Evolutionary conservation across 305 asterid genomes (phyloP).

Genomic region (Fraxinus nigra): DNA sequence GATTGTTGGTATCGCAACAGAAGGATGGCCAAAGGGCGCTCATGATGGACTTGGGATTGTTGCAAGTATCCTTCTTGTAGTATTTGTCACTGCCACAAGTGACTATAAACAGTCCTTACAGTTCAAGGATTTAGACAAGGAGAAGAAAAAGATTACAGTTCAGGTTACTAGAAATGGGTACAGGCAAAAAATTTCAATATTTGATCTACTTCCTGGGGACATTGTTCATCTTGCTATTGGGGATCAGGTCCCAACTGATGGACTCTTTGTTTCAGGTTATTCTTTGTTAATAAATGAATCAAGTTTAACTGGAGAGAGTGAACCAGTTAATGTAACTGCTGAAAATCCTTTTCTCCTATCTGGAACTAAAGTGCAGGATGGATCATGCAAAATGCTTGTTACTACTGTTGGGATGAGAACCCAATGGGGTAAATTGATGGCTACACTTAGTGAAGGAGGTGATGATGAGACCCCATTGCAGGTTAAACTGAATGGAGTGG

Average conservation of each 20-base stretch:
- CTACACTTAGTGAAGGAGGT: constrained; percentile 90
- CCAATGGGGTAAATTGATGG: constrained; percentile 97
- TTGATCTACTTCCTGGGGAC: constrained; percentile 83
- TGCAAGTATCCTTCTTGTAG: constrained; percentile 90
- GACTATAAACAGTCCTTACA: constrained; percentile 88
- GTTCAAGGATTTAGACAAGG: constrained; percentile 93
- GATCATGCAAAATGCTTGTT: constrained; percentile 88
- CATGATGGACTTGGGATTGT: constrained; percentile 97
- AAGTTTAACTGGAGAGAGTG: constrained; percentile 93
- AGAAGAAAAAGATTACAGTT: constrained; percentile 79
- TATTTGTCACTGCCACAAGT: constrained; percentile 90
- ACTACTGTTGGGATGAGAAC: constrained; percentile 98
- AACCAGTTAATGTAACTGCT: constrained; percentile 65
- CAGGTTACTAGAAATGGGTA: constrained; percentile 91
- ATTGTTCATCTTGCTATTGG: constrained; percentile 90
- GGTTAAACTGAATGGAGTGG: constrained; percentile 91
- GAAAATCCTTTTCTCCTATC: constrained; percentile 85
- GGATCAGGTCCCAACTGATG: constrained; percentile 98
- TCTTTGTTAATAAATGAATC: constrained; percentile 83
- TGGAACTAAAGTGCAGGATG: constrained; percentile 95
- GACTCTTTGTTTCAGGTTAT: constrained; percentile 77
- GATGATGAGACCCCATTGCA: constrained; percentile 97
- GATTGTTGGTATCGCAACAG: constrained; percentile 84
- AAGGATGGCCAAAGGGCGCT: constrained; percentile 97
- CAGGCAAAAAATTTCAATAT: constrained; percentile 78